Conservation (phyloP, 1,139 yeast genomes). For the Lodderomyces orthopsilosis region DNA sequence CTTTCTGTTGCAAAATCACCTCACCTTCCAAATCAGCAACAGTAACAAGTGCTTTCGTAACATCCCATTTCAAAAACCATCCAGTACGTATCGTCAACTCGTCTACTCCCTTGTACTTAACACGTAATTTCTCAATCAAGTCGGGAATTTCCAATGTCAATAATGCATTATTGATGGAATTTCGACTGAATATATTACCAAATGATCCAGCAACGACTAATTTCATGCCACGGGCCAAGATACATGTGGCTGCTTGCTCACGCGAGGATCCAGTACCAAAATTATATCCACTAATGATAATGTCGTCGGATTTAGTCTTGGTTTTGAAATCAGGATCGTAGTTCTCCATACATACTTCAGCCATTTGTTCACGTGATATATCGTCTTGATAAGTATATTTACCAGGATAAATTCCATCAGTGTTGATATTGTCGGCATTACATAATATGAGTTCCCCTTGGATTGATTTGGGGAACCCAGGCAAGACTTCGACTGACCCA, state of each 20-base stretch:
- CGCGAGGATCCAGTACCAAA: constrained; percentile 99
- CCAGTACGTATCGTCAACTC: constrained; percentile 94
- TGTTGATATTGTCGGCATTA: constrained; percentile 96
- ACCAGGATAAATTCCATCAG: constrained; percentile 98
- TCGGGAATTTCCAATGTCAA: constrained; percentile 92
- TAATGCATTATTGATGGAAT: constrained; percentile 92
- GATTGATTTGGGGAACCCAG: constrained; percentile 86
- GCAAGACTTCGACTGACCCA: constrained; percentile 64
- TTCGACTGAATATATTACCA: constrained; percentile 94
- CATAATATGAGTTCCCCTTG: constrained; percentile 91
- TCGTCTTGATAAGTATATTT: constrained; percentile 98
- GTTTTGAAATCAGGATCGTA: constrained; percentile 83
- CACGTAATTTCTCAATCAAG: constrained; percentile 72
- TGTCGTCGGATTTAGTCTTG: constrained; percentile 85
- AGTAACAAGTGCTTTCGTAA: constrained; percentile 73
- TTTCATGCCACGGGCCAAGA: constrained; percentile 88
- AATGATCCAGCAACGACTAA: constrained; percentile 96
- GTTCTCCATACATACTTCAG: constrained; percentile 98
- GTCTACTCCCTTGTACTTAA: constrained; percentile 50
- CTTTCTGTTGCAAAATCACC: constrained; percentile 74
- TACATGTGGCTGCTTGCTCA: constrained; percentile 98
- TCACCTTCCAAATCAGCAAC: constrained; percentile 70
- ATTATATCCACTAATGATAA: constrained; percentile 86
- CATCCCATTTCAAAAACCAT: constrained; percentile 91
- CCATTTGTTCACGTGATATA: constrained; percentile 91